A percentile compares a stretch with the other conserved stretches of the same genome.
Conservation (phyloP, 257 asterid species). For the Fraxinus americana region DNA sequence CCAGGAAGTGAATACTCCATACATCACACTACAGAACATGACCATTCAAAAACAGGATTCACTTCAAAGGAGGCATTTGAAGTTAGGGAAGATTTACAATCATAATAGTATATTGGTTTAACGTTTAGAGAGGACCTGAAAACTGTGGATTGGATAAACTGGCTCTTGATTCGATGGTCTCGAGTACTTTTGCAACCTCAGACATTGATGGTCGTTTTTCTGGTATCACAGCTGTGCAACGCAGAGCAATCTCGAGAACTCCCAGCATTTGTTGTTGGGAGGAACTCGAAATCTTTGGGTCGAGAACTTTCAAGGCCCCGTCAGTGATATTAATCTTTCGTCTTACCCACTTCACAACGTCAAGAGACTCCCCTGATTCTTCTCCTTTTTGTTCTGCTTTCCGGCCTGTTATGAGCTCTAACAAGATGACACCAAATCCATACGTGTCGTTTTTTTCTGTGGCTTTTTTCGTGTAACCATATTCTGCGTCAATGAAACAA, state of each 20-base stretch:
- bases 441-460: conserved; percentile 66
- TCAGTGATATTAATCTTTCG: conserved; percentile 72
- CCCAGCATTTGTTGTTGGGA: conserved; percentile 57
- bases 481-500: conserved; percentile 43
- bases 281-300: conserved; percentile 52
- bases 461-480: conserved; percentile 64
- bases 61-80: conserved; percentile 3
- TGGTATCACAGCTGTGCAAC: conserved; percentile 63
- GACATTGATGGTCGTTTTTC: conserved; percentile 80
- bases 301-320: conserved; percentile 65
- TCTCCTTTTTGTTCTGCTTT: conserved; percentile 45
- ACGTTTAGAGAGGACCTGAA: conserved; percentile 46
- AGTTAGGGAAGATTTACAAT: conserved; percentile 27
- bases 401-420: conserved; percentile 79
- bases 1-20: background rate
- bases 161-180: conserved; percentile 44
- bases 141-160: conserved; percentile 30
- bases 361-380: conserved; percentile 38
- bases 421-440: conserved; percentile 72
- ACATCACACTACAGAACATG: background rate
- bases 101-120: background rate
- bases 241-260: conserved; percentile 65
- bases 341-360: conserved; percentile 84
- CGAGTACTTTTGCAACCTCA: conserved; percentile 58
- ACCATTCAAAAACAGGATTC: conserved; percentile 22